These are phyloP conservation scores for Penicillium pancosmium DNA, from an alignment of 495 filamentous ascomycete species.

Conservation along the genomic window DNA sequence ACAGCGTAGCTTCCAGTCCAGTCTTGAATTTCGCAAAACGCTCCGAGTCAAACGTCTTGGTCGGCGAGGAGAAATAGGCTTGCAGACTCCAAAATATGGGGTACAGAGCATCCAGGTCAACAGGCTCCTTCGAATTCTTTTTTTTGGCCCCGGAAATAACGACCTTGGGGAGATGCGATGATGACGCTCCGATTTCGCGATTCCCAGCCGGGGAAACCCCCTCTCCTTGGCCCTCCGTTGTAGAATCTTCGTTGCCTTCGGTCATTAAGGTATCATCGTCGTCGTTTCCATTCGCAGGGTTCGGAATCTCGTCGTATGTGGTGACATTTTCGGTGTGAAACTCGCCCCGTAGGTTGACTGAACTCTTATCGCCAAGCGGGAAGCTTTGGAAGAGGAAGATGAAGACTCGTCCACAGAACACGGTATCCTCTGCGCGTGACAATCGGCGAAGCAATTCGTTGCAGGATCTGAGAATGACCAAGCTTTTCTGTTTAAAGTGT, in stretches of 20 bases:
- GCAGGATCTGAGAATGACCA: conserved; percentile 87
- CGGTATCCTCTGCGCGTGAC: conserved; percentile 91
- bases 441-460: conserved; percentile 92
- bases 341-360: conserved; percentile 93
- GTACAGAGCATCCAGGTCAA: conserved; percentile 77
- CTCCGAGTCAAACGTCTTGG: conserved; percentile 69
- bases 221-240: conserved; percentile 25
- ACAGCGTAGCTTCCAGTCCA: conserved; percentile 76
- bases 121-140: conserved; percentile 39
- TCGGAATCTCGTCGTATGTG: conserved; percentile 65
- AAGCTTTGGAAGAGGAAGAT: conserved; percentile 98
- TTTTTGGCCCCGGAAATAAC: conserved; percentile 54
- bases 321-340: conserved; percentile 97
- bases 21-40: conserved; percentile 76
- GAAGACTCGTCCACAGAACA: conserved; percentile 95
- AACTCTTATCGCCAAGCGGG: conserved; percentile 92
- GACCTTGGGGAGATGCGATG: conserved; percentile 47
- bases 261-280: conserved; percentile 63
- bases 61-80: conserved; percentile 87
- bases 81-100: conserved; percentile 94
- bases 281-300: conserved; percentile 26
- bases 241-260: conserved; percentile 51
- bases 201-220: conserved; percentile 11
- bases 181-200: conserved; percentile 28
- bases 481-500: conserved; percentile 80